Evolutionary conservation across 768 basidiomycete genomes (phyloP), one percentile per base, ranked within the genome.

Genomic region (Auricularia sp.): DNA sequence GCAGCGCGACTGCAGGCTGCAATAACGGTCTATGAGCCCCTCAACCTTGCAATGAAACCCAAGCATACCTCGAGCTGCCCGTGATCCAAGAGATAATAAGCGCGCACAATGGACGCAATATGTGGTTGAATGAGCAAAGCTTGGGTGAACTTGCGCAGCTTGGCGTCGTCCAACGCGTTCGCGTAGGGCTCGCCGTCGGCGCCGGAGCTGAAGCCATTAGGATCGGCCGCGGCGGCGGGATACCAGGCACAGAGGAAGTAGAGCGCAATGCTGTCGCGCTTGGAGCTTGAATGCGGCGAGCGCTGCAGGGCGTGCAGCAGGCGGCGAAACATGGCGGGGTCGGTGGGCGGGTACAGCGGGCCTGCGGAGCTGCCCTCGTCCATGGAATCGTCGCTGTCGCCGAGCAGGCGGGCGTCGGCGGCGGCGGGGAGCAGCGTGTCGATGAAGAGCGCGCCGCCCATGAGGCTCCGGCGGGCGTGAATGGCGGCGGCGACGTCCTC

Each of bases 231-330:
- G 14, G 56, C 56, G 18, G 21, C 29, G 7, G 56, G 29, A 59
- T 59, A 35, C 56, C 56, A 59, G 24, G 24, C 29, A 24, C 56
- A 59, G 24, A 59, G 34, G 18, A 59, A 59, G 18, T 59, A 59
- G 24, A 59, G 56, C 56, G 56, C 29, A 33, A 59, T 59, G 56
- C 56, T 59, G 56, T 59, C 56, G 29, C 34, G 24, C 56, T 59
- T 29, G 11, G 24, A 8, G 10, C 34, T 10, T 8, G 56, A 7
- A 6, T 29, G 56, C 24, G 56, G 29, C 24, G 34, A 59, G 24
- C 34, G 56, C 56, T 59, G 29, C 16, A 59, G 29, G 24, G 34
- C 56, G 18, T 13, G 16, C 7, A 59, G 34, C 56, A 59, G 24
- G 11, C 14, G 11, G 24, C 56, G 56, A 29, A 59, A 59, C 29